Evolutionary conservation across 2,329 filamentous ascomycete species (phyloP).

Genomic region (Furcasterigmium furcatum): DNA sequence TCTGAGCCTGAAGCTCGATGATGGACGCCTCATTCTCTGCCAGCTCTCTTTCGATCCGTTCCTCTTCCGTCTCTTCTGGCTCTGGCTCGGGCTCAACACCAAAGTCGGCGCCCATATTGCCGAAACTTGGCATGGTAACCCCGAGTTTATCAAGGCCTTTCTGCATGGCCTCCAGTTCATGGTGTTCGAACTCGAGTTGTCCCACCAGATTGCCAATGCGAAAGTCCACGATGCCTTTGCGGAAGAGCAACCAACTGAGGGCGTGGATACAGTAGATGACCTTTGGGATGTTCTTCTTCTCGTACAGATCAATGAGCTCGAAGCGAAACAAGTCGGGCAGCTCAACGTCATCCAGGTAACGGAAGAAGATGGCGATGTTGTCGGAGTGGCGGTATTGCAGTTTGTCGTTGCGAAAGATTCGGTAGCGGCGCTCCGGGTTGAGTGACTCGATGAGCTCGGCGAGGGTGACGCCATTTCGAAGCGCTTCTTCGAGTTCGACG

Average conservation of each 20-base stretch:
- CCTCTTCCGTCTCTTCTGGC: conserved; percentile 85
- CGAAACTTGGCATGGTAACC: conserved; percentile 94
- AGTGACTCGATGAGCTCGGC: conserved; percentile 92
- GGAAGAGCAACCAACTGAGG: conserved; percentile 92
- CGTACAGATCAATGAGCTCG: conserved; percentile 94
- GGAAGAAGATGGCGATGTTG: conserved; percentile 96
- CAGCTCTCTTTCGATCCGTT: conserved; percentile 79
- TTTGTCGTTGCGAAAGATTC: conserved; percentile 82
- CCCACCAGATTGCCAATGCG: conserved; percentile 95
- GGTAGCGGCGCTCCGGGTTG: conserved; percentile 69
- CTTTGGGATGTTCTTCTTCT: conserved; percentile 99
- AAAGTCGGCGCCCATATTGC: conserved; percentile 95
- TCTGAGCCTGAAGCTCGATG: conserved; percentile 80
- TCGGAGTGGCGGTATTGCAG: conserved; percentile 95
- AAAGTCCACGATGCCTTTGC: conserved; percentile 92
- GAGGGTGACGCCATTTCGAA: conserved; percentile 89
- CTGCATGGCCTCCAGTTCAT: conserved; percentile 94
- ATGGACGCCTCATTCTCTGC: conserved; percentile 71
- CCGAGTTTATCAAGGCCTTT: conserved; percentile 96
- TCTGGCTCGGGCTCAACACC: conserved; percentile 78
- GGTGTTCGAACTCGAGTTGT: conserved; percentile 94
- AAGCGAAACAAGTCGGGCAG: conserved; percentile 95
- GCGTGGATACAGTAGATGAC: conserved; percentile 99
- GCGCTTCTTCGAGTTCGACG: conserved; percentile 86
- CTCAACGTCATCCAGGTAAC: conserved; percentile 86